Conservation (phyloP, 768 basidiomycete genomes). For the Exsudoporus frostii region DNA sequence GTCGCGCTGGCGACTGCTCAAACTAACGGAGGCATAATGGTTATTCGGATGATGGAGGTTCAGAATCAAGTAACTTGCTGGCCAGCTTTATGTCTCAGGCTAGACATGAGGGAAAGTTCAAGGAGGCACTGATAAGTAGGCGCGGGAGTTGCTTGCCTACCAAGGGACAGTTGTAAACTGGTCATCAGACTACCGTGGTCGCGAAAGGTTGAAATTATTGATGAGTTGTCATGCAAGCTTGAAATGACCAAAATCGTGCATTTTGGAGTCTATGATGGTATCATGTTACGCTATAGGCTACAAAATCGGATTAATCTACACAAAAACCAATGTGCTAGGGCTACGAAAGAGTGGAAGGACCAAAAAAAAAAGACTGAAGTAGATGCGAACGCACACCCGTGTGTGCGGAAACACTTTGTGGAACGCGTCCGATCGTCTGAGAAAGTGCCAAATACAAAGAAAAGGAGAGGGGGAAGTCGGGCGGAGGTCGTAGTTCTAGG, state of each 20-base stretch:
- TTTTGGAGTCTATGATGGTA: too few species aligned
- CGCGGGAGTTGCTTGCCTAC: too few species aligned
- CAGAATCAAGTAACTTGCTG: conserved; percentile 4
- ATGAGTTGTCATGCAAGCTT: too few species aligned
- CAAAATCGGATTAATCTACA: neutral
- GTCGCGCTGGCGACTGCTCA: neutral
- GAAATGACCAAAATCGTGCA: too few species aligned
- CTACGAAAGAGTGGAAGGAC: conserved; percentile 14
- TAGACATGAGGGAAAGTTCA: conserved; percentile 9
- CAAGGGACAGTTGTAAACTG: too few species aligned
- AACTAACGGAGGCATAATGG: neutral
- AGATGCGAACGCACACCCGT: too few species aligned
- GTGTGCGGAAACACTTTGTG: neutral
- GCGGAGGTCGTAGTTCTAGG: conserved; percentile 2
- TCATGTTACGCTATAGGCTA: too few species aligned
- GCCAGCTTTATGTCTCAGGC: neutral
- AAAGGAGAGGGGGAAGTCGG: neutral
- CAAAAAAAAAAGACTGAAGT: neutral
- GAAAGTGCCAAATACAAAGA: neutral
- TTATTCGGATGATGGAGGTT: conserved; percentile 10
- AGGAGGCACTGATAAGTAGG: neutral
- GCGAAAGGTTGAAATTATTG: too few species aligned
- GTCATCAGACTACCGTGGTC: too few species aligned
- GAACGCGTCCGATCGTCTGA: too few species aligned
- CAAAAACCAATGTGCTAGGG: conserved; percentile 10